phyloP scores from a whole-genome alignment of 371 early-diverging fungal genomes.

The Amoeboaphelidium protococcarum region DNA sequence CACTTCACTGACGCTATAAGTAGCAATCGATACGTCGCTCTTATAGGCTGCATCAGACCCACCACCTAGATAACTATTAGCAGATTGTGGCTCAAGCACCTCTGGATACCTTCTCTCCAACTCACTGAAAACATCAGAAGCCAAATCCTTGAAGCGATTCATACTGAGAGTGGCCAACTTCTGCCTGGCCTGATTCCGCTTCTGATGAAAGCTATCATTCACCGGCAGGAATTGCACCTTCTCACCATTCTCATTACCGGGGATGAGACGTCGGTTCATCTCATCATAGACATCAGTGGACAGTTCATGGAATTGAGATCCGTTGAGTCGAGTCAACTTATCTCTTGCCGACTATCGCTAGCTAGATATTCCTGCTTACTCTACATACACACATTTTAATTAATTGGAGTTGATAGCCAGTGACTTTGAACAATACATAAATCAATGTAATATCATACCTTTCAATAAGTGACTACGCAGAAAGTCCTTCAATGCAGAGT shows the following conservation, averaged over 20 bases:
- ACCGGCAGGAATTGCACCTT: slow-evolving; percentile 62
- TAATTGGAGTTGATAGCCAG: too few relatives aligned
- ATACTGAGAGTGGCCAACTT: slow-evolving; percentile 70
- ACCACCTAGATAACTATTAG: too few relatives aligned
- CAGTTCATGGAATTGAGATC: slow-evolving; percentile 69
- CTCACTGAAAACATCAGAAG: slow-evolving; percentile 23
- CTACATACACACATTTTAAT: too few relatives aligned
- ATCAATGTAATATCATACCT: too few relatives aligned
- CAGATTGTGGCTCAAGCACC: background rate
- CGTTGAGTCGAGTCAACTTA: slow-evolving; percentile 48
- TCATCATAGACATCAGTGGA: slow-evolving; percentile 90
- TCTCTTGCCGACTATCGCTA: slow-evolving; percentile 29
- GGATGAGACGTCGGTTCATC: slow-evolving; percentile 32
- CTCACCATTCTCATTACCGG: background rate
- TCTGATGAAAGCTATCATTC: slow-evolving; percentile 61
- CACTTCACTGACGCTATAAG: too few relatives aligned
- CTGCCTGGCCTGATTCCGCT: slow-evolving; percentile 86
- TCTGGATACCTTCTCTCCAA: slow-evolving; percentile 38
- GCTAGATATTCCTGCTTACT: background rate
- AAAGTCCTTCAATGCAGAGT: too few relatives aligned
- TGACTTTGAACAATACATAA: too few relatives aligned
- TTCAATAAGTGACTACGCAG: too few relatives aligned
- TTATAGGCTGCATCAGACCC: too few relatives aligned
- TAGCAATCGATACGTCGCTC: too few relatives aligned
- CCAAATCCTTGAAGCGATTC: slow-evolving; percentile 31